Evolutionary conservation across 805 yeast species (phyloP).

Genomic region (Lipomyces sp.): DNA sequence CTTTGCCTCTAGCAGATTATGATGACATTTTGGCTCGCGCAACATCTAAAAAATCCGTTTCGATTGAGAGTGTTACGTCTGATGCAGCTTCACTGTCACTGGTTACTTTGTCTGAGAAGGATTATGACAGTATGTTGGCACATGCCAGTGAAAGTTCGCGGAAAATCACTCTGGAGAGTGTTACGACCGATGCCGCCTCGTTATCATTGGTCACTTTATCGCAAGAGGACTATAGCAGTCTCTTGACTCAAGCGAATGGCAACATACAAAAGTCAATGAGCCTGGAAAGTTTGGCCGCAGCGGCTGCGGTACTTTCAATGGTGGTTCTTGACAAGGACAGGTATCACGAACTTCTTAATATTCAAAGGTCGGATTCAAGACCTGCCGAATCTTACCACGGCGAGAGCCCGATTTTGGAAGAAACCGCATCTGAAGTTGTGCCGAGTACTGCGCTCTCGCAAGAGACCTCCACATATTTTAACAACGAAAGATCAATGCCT

Average conservation of each 20-base stretch:
- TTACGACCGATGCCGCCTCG: slow-evolving; percentile 7
- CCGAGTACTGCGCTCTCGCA: not conserved
- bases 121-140: not conserved
- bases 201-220: slow-evolving; percentile 7
- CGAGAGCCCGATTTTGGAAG: too few relatives aligned
- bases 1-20: not conserved
- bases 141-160: slow-evolving; percentile 14
- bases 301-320: slow-evolving; percentile 11
- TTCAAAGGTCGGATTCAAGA: not conserved
- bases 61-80: slow-evolving; percentile 3
- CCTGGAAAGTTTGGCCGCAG: not conserved
- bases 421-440: not conserved
- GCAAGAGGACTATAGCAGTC: slow-evolving; percentile 24
- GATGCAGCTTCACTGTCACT: not conserved
- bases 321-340: slow-evolving; percentile 28
- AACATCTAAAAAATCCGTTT: not conserved
- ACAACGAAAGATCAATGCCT: slow-evolving; percentile 3
- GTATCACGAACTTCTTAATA: slow-evolving; percentile 4
- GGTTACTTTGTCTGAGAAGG: not conserved
- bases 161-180: slow-evolving; percentile 7
- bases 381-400: not conserved
- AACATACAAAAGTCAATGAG: not conserved
- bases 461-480: not conserved
- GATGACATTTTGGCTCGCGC: not conserved
- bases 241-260: slow-evolving; percentile 2